Evolutionary conservation across 371 early-diverging fungal genomes (phyloP), one percentile per base, ranked within the genome.

Genomic region (Rhizopus stolonifer): DNA sequence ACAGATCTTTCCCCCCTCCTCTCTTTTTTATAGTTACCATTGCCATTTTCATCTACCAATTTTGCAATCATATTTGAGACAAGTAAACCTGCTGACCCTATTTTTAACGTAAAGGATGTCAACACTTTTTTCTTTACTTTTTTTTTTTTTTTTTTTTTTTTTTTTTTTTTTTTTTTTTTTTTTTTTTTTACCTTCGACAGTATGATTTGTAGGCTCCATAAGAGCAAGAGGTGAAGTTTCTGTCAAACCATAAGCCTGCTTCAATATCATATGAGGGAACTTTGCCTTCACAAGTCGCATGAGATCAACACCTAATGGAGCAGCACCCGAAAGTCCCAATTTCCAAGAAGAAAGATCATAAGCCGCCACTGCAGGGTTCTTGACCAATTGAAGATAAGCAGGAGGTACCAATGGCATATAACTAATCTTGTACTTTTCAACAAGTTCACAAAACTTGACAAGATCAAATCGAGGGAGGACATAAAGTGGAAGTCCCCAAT

Each of bases 351-450:
- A 75, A 23, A 93, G 50, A 43, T 92, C 81, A 58, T 78, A 89
- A 2, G 86, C 58, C 29, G 71, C 68, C 11, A 89, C 84, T 13
- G 77, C 58, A n/a, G 90, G 85, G 44, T 80, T 59, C 53, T 88
- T 86, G 11, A 77, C 77, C 11, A 91, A 60, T 11, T 73, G 60
- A 6, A 88, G 60, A n/a, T 84, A 59, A 46, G 93, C 85, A 0
- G 93, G 93, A 10, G 95, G 95, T 0, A 86, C 94, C 11, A 93
- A 60, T 54, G 78, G 77, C 9, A 82, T 69, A 15, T 70, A 64
- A 3, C 82, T 80, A 39, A 89, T 78, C 45, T 79, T 76, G 65
- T 84, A 60, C 1, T 60, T 64, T 49, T 84, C 74, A 25, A 92
- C 65, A 7, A 72, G 55, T 45, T 64, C 51, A 46, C 91, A 82